phyloP scores from a whole-genome alignment of 2,329 filamentous ascomycete species.

The Pyrenophora seminiperda region DNA sequence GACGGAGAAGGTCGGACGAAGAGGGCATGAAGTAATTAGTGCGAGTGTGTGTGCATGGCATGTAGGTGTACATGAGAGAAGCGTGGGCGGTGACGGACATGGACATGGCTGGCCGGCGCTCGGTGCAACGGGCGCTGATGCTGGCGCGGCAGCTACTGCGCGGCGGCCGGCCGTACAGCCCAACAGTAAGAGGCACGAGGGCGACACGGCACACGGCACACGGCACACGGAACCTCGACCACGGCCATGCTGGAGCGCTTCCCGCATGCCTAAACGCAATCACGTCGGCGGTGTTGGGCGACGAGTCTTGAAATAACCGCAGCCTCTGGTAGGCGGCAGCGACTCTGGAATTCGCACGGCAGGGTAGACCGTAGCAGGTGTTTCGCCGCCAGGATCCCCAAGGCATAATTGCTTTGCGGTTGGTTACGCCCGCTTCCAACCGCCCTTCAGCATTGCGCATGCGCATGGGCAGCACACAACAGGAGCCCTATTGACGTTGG shows the following conservation, averaged over 20 bases:
- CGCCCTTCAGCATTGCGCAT: slow-evolving; percentile 23
- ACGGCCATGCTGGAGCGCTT: slow-evolving; percentile 15
- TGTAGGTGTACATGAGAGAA: neutral
- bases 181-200: neutral
- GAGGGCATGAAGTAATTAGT: neutral
- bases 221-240: slow-evolving; percentile 12
- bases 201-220: slow-evolving; percentile 13
- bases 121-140: slow-evolving; percentile 7
- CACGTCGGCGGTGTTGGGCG: slow-evolving; percentile 4
- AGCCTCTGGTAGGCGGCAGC: slow-evolving; percentile 11
- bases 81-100: neutral
- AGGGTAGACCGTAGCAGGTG: slow-evolving; percentile 19
- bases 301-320: slow-evolving; percentile 5
- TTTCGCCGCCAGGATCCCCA: slow-evolving; percentile 33
- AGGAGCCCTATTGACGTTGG: slow-evolving; percentile 13
- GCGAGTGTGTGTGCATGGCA: too few species aligned
- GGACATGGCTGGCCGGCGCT: neutral
- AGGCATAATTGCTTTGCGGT: slow-evolving; percentile 31
- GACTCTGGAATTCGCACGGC: slow-evolving; percentile 19
- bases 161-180: neutral
- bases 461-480: slow-evolving; percentile 31
- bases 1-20: neutral
- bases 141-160: slow-evolving; percentile 15
- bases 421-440: slow-evolving; percentile 31
- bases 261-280: slow-evolving; percentile 20